Evolutionary conservation across 495 filamentous ascomycete genomes (phyloP).

Genomic region (Trypethelium eluteriae): DNA sequence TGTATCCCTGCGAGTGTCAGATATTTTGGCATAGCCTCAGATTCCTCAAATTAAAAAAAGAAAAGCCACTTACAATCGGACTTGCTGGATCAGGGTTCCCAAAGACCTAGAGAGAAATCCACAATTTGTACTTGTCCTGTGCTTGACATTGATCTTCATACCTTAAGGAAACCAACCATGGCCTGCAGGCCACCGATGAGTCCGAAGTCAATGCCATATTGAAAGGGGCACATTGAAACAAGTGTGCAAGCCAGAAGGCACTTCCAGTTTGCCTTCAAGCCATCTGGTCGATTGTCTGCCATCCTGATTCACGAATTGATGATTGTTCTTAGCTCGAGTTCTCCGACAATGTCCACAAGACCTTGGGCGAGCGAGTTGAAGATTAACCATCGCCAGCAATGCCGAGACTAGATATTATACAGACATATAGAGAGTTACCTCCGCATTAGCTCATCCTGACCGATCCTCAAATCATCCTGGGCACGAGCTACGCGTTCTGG

Average conservation of each 20-base stretch:
- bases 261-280: constrained; percentile 32
- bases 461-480: neutral
- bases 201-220: constrained; percentile 58
- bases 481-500: neutral
- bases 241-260: constrained; percentile 39
- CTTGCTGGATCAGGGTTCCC: constrained; percentile 34
- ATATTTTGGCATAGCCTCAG: neutral
- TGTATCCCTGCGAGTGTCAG: constrained; percentile 36
- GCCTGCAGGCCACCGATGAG: constrained; percentile 55
- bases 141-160: constrained; percentile 15
- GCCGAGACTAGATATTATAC: neutral
- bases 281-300: neutral
- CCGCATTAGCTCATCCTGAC: neutral
- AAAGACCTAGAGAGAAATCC: constrained; percentile 18
- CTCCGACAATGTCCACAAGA: neutral
- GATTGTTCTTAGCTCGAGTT: neutral
- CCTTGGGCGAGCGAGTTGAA: neutral
- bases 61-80: constrained; percentile 30
- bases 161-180: constrained; percentile 54
- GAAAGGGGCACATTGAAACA: constrained; percentile 49
- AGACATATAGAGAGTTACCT: neutral
- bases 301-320: neutral
- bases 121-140: neutral
- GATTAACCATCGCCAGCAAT: neutral
- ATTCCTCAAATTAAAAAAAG: neutral